phyloP scores from a whole-genome alignment of 768 basidiomycete genomes.

The Mycena leptocephala region DNA sequence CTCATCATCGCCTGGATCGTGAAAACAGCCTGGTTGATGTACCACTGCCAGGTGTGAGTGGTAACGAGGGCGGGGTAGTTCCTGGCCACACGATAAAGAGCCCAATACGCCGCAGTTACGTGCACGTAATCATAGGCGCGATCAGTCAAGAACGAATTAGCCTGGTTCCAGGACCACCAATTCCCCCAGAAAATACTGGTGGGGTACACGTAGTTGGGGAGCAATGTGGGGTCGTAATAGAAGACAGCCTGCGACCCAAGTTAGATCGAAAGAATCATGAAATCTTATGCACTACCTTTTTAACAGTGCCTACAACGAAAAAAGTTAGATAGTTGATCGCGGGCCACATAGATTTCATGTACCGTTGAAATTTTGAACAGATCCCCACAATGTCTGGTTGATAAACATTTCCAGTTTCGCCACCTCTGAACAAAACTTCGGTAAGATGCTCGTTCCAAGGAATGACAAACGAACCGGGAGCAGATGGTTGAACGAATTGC shows the following conservation, averaged over 20 bases:
- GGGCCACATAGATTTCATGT: background rate
- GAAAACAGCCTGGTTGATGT: conserved; percentile 67
- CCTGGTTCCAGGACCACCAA: conserved; percentile 74
- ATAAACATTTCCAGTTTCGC: conserved; percentile 67
- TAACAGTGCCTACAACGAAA: conserved; percentile 59
- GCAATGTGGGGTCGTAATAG: conserved; percentile 64
- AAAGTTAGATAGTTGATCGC: background rate
- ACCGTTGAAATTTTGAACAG: conserved; percentile 68
- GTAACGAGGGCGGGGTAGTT: conserved; percentile 69
- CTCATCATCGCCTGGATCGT: conserved; percentile 65
- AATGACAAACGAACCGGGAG: conserved; percentile 38
- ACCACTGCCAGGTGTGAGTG: conserved; percentile 70
- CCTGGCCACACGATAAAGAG: conserved; percentile 70
- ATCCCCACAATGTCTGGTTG: conserved; percentile 63
- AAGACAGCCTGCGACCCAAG: conserved; percentile 58
- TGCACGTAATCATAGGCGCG: conserved; percentile 72
- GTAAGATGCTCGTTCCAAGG: background rate
- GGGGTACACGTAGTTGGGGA: conserved; percentile 66
- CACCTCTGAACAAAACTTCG: conserved; percentile 54
- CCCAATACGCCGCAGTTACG: conserved; percentile 68
- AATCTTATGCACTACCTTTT: conserved; percentile 56
- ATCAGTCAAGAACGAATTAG: conserved; percentile 62
- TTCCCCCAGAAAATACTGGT: conserved; percentile 64
- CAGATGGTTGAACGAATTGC: conserved; percentile 69
- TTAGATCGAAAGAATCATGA: background rate